phyloP scores from a whole-genome alignment of 495 filamentous ascomycete species.

The Xylaria bambusicola region DNA sequence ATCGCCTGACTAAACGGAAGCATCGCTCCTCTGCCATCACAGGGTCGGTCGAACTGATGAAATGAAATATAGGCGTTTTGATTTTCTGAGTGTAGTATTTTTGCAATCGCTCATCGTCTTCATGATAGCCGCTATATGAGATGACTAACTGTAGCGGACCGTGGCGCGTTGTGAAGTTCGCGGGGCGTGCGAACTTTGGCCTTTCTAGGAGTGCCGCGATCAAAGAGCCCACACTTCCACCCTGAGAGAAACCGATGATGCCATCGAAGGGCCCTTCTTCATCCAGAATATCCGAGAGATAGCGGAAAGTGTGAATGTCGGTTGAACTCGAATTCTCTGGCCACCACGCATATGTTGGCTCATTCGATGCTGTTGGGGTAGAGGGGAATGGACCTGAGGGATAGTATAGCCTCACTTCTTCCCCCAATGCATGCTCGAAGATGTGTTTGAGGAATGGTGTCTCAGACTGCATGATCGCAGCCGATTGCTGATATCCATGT shows the following conservation, averaged over 20 bases:
- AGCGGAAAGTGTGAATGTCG: not conserved
- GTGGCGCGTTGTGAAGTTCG: not conserved
- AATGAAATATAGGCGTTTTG: conserved; percentile 1
- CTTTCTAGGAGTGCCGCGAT: conserved; percentile 1
- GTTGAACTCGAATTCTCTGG: not conserved
- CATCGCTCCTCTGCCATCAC: conserved; percentile 4
- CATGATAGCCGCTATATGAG: conserved; percentile 4
- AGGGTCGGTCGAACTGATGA: conserved; percentile 3
- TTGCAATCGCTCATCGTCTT: not conserved
- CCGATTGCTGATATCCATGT: conserved; percentile 3
- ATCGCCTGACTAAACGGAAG: not conserved
- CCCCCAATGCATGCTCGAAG: not conserved
- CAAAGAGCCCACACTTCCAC: conserved; percentile 1
- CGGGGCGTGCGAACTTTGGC: not conserved
- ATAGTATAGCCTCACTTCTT: not conserved
- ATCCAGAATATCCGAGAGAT: not conserved
- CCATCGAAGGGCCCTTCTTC: conserved; percentile 16
- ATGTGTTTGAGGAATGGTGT: not conserved
- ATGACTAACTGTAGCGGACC: not conserved
- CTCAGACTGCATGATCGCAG: conserved; percentile 7
- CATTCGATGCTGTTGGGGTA: not conserved
- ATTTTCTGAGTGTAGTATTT: not conserved
- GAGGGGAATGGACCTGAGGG: not conserved
- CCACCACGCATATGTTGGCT: conserved; percentile 5
- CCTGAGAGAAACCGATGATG: conserved; percentile 18